A percentile compares a stretch with the other conserved stretches of the same genome.
Evolutionary conservation across 306 rosid species (phyloP).

Genomic region (Amphicarpaea edgeworthii): DNA sequence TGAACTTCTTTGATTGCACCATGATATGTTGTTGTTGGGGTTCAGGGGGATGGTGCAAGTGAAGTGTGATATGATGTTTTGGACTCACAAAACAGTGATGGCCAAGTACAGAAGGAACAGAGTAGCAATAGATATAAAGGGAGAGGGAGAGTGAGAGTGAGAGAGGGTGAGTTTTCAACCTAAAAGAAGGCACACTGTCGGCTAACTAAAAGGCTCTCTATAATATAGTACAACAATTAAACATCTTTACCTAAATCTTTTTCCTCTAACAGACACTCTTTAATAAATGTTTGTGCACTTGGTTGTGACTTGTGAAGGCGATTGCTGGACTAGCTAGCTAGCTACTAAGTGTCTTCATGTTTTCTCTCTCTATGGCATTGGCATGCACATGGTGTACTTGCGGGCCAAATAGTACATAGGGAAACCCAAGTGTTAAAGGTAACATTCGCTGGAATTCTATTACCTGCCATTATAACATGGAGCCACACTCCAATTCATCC

Average conservation of each 20-base stretch:
- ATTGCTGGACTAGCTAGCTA: background rate
- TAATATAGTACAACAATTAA: constrained; percentile 29
- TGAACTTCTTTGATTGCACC: constrained; percentile 95
- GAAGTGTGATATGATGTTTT: background rate
- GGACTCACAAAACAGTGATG: constrained; percentile 20
- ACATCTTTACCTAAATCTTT: constrained; percentile 51
- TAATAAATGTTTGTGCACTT: constrained; percentile 47
- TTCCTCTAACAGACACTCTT: background rate
- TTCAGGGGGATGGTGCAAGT: constrained; percentile 10
- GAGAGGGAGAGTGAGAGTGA: background rate
- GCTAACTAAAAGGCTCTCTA: constrained; percentile 44
- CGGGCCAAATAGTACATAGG: background rate
- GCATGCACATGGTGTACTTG: background rate
- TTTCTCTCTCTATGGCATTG: constrained; percentile 19
- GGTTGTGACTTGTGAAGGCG: background rate
- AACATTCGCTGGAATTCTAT: constrained; percentile 7
- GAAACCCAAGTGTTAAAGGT: constrained; percentile 9
- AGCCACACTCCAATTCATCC: background rate
- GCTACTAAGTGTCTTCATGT: no score
- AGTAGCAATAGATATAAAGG: constrained; percentile 26
- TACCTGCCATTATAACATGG: constrained; percentile 9
- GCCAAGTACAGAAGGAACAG: constrained; percentile 49
- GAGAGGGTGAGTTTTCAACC: background rate
- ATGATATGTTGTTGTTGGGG: constrained; percentile 49
- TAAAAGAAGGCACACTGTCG: constrained; percentile 45